Percentiles rank a stretch among this genome's conserved stretches.
Evolutionary conservation across 2,329 filamentous ascomycete species (phyloP).

Genomic region (Geosmithia flava): DNA sequence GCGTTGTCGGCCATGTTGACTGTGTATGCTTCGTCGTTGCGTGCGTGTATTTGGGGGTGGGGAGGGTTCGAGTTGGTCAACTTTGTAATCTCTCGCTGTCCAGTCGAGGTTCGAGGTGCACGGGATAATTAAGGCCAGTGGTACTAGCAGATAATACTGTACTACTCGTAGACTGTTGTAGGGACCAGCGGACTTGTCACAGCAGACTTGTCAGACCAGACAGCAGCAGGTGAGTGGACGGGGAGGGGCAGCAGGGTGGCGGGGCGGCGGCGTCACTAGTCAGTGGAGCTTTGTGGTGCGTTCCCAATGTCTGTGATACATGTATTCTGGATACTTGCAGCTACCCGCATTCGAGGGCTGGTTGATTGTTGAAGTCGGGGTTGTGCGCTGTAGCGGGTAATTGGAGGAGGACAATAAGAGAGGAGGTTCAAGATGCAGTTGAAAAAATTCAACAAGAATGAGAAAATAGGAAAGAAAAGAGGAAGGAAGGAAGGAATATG

Average conservation of each 20-base stretch:
- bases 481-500: not conserved
- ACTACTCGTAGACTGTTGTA: not conserved
- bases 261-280: not conserved
- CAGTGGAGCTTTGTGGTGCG: not conserved
- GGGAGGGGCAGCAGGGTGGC: not conserved
- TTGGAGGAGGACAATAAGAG: too few species aligned
- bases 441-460: not conserved
- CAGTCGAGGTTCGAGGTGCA: not conserved
- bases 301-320: not conserved
- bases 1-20: slow-evolving; percentile 52
- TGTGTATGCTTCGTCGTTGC: not conserved
- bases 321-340: too few species aligned
- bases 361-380: too few species aligned
- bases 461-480: not conserved
- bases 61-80: not conserved
- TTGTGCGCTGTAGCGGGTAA: too few species aligned
- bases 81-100: not conserved
- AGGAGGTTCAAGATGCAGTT: too few species aligned
- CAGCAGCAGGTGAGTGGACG: not conserved
- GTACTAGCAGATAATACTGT: too few species aligned
- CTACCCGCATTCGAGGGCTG: too few species aligned
- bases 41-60: not conserved
- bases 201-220: not conserved
- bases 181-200: not conserved
- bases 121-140: too few species aligned